Evolutionary conservation across 164 flowering plant species (phyloP).

Genomic region (Hamamelis virginiana): DNA sequence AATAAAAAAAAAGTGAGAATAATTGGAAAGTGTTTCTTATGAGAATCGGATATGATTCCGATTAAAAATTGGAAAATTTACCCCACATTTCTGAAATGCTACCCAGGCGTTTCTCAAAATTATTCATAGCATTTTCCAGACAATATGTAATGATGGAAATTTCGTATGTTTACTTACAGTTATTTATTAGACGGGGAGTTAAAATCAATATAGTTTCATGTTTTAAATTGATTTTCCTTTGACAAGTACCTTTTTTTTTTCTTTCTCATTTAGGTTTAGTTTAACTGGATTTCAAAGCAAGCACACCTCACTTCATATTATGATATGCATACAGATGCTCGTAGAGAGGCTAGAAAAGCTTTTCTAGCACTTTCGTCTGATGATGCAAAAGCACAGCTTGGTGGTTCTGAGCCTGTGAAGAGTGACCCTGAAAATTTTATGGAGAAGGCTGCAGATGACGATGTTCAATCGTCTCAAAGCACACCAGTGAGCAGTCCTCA

Average conservation of each 20-base stretch:
- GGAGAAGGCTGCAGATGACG: constrained; percentile 32
- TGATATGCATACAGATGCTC: constrained; percentile 51
- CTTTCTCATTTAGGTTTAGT: too few relatives aligned
- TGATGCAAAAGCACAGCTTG: constrained; percentile 27
- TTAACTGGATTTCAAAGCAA: neutral
- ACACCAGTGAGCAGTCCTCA: constrained; percentile 57
- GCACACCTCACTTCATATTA: neutral
- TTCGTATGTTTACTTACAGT: too few relatives aligned
- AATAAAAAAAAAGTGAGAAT: too few relatives aligned
- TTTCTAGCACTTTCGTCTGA: constrained; percentile 75
- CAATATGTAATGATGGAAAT: too few relatives aligned
- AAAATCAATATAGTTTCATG: too few relatives aligned
- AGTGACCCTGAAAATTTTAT: constrained; percentile 27
- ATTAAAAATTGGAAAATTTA: too few relatives aligned
- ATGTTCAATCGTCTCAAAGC: constrained; percentile 36
- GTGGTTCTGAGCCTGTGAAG: constrained; percentile 36
- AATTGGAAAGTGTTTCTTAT: too few relatives aligned
- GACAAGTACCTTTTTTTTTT: neutral
- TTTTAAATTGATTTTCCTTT: neutral
- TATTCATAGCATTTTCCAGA: too few relatives aligned
- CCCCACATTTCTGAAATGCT: too few relatives aligned
- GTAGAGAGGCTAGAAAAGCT: constrained; percentile 92
- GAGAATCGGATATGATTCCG: too few relatives aligned
- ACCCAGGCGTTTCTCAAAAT: too few relatives aligned
- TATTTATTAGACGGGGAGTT: too few relatives aligned